Evolutionary conservation across 2,329 filamentous ascomycete species (phyloP).

Genomic region (Trichoderma sp.): DNA sequence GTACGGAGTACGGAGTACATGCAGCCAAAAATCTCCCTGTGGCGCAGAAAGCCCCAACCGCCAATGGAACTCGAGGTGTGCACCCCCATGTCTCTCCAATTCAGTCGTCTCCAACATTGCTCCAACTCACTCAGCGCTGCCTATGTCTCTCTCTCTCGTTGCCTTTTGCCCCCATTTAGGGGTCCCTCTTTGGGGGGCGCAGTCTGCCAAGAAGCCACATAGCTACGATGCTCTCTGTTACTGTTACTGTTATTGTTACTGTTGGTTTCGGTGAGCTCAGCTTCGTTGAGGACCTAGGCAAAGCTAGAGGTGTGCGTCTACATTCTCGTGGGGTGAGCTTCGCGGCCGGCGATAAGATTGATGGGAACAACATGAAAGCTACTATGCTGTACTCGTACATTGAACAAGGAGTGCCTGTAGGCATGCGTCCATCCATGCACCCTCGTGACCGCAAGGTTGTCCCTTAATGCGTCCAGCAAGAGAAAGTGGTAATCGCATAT

Average conservation of each 20-base stretch:
- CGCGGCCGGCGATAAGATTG: neutral
- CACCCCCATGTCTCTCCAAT: neutral
- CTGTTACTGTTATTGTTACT: neutral
- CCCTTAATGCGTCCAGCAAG: constrained; percentile 7
- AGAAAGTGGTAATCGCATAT: constrained; percentile 16
- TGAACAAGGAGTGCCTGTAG: neutral
- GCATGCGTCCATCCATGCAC: neutral
- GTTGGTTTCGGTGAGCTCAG: neutral
- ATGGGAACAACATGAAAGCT: neutral
- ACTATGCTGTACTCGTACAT: neutral
- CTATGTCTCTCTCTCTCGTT: neutral
- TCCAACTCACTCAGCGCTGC: neutral
- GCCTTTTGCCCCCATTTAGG: neutral
- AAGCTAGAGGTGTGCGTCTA: neutral
- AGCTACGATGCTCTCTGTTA: neutral
- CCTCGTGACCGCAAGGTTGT: neutral
- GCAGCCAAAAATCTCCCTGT: neutral
- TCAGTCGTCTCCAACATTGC: neutral
- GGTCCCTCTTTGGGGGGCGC: neutral
- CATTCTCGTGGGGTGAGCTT: neutral
- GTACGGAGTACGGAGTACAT: neutral
- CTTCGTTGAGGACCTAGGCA: neutral
- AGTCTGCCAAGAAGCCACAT: neutral
- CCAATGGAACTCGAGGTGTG: neutral
- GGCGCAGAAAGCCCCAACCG: neutral